phyloP scores from a whole-genome alignment of 1,284 basidiomycete genomes.

The Malassezia dermatis region DNA sequence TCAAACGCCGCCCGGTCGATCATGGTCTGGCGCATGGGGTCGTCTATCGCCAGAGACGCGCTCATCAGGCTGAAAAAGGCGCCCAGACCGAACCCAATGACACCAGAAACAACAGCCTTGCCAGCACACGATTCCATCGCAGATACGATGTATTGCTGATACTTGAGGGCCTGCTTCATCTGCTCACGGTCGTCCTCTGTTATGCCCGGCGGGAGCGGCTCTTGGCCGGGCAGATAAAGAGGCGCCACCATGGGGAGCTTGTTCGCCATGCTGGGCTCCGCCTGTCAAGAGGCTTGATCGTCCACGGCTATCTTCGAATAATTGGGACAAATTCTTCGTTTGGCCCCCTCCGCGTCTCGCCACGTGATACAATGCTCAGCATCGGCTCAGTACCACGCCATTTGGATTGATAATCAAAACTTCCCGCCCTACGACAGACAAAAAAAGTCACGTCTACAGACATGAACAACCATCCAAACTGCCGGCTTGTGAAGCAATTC shows the following conservation, averaged over 20 bases:
- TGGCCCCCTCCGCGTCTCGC: background rate
- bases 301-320: background rate
- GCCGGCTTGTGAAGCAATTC: background rate
- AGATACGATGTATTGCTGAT: conserved; percentile 59
- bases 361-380: background rate
- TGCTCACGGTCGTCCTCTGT: conserved; percentile 67
- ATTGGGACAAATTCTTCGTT: background rate
- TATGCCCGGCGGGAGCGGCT: conserved; percentile 63
- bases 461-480: background rate
- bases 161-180: conserved; percentile 62
- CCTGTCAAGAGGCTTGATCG: background rate
- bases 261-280: conserved; percentile 4
- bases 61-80: conserved; percentile 95
- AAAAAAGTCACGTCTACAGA: background rate
- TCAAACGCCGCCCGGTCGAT: conserved; percentile 4
- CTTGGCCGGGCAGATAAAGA: conserved; percentile 49
- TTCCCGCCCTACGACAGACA: background rate
- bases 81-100: conserved; percentile 73
- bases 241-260: conserved; percentile 28
- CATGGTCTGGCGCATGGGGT: conserved; percentile 54
- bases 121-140: conserved; percentile 74
- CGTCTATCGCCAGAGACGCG: conserved; percentile 85
- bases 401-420: background rate
- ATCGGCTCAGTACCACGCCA: no score
- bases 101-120: conserved; percentile 68